Base-by-base conservation (phyloP, 768 basidiomycete species). In the Melanogaster broomeanus region DNA sequence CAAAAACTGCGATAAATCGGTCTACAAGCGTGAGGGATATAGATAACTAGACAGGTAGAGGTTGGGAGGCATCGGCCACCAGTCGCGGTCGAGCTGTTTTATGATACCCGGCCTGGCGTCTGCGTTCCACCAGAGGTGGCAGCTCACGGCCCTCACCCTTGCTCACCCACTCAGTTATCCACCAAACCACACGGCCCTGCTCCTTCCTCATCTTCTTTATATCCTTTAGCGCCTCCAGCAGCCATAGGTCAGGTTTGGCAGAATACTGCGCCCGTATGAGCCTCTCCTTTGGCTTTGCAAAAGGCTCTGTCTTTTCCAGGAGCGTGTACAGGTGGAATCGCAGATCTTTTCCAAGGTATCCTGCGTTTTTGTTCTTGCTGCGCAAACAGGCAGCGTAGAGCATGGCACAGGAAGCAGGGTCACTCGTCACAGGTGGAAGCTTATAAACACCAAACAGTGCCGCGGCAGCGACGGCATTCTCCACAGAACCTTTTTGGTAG, bases 361-460 rank as follows among this genome's bases (percentile, higher is more conserved):
- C 53, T 1, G 77, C 74, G 25, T 74, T 70, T n/a, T 66, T 59
- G 3, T 72, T 72, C 13, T 65, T 63, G 56, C 79, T 70, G 45
- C 75, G 75, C 57, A 79, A 73, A 65, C 82, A 86, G 8, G 83
- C 82, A 3, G 75, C 69, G 33, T 78, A 69, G 53, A 88, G 66
- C 69, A 87, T 76, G 4, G 85, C 72, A 41, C 78, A 82, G 11
- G 78, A 78, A 16, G 79, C 67, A 18, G 82, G 74, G 64, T 88
- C 86, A n/a, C 72, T 60, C 6, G 79, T 71, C 34, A 84, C 70
- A 0, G 78, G 73, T 0, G 82, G 75, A 21, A 88, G 76, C 13
- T 72, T 66, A 65, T 86, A 84, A 9, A 79, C 62, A 46, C 74
- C 69, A 57, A 78, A 84, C 3, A 88, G 74, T 7, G 83, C 76